Evolutionary conservation across 2,329 filamentous ascomycete species (phyloP).

Genomic region (Colletotrichum ledebouriae): DNA sequence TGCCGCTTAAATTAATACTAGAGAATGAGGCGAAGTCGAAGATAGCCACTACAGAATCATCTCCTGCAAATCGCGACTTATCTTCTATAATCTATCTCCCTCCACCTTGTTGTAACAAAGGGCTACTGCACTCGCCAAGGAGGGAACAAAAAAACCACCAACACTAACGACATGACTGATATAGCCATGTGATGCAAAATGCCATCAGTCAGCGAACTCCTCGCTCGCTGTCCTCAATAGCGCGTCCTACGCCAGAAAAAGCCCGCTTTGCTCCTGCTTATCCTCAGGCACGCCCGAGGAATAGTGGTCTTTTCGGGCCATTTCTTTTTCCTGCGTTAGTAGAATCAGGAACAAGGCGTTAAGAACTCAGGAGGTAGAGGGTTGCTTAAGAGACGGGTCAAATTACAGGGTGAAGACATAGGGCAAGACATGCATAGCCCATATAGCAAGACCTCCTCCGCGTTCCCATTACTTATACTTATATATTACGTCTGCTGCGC

Average conservation of each 20-base stretch:
- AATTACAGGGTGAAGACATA: not conserved
- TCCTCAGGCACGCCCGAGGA: not conserved
- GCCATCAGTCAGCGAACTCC: not conserved
- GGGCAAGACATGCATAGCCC: not conserved
- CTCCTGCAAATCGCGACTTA: not conserved
- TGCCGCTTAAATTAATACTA: not conserved
- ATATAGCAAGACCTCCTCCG: not conserved
- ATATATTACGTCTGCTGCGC: not conserved
- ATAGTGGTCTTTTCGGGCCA: too few relatives aligned
- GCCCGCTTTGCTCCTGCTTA: not conserved
- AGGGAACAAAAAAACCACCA: not conserved
- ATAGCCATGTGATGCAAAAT: not conserved
- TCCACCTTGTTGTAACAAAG: not conserved
- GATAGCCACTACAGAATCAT: not conserved
- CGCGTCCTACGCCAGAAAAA: not conserved
- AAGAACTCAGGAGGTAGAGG: not conserved
- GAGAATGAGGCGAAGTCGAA: too few relatives aligned
- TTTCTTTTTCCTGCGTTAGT: constrained; percentile 1
- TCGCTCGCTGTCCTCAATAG: not conserved
- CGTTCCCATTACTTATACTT: constrained; percentile 4
- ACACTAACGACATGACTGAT: not conserved
- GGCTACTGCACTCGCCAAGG: not conserved
- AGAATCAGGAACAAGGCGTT: not conserved
- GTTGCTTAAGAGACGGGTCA: not conserved
- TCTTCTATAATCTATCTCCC: not conserved